Evolutionary conservation across 2,329 filamentous ascomycete species (phyloP), one percentile per base, ranked within the genome.

Genomic region (Monosporascus sp.): DNA sequence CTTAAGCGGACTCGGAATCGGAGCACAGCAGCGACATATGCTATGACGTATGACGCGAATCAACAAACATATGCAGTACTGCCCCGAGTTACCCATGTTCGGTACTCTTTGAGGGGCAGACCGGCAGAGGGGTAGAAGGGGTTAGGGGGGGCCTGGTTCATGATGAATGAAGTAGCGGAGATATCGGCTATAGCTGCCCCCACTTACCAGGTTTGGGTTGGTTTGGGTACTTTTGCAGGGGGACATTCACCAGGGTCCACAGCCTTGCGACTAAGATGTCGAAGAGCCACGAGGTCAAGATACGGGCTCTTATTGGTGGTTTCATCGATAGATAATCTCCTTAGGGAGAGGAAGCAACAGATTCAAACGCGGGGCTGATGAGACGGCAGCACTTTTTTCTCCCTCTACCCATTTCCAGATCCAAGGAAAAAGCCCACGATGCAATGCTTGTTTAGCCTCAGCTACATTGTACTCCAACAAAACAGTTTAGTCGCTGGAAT

Each of bases 231-330:
- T 27, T 27, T 27, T 2, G 17, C 20, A 20, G 18, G 11, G 39
- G 4, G 18, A 6, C 39, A 41, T 11, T 41, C 11, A 4, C n/a
- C 15, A 20, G n/a, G 15, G 43, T 54, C 56, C 48, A 51, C 56
- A 64, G 60, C 61, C 60, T 61, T 56, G 60, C 57, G 58, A 56
- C 61, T 58, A 51, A 45, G 55, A 59, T 54, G 58, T 58, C 50
- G 43, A 63, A 57, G 61, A 45, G 50, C 57, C 63, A 66, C 64
- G 63, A 56, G 64, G 63, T 55, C 48, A 37, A 55, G 39, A 51
- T 49, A 43, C 11, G 44, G 44, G 48, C 7, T 60, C 47, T 55
- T 37, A 66, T 65, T 66, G 63, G 64, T 24, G 35, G 25, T 47
- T 27, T 27, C 25, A 24, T 47, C 8, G 41, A 35, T 20, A 52